Evolutionary conservation across 2,329 filamentous ascomycete species (phyloP), one percentile per base, ranked within the genome.

Genomic region (Fonsecaea pedrosoi): DNA sequence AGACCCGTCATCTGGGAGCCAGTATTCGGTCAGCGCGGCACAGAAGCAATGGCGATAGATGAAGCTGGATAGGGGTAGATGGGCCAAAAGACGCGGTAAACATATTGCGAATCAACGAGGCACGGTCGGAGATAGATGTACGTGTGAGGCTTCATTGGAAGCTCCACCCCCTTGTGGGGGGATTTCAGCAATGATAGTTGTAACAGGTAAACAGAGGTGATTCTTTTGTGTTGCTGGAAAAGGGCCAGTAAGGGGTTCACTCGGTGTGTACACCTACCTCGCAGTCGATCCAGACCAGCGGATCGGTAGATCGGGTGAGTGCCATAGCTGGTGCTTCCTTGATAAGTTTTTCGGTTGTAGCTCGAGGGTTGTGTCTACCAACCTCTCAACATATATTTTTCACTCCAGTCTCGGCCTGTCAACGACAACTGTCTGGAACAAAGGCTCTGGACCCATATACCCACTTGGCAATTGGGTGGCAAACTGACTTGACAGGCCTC

Each of bases 221-320:
- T 13, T 38, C 18, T 25, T 4, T 34, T n/a, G 5, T n/a, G 37
- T n/a, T 8, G 45, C 8, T 50, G 9, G 10, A 13, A 25, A 13
- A n/a, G 42, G 10, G 12, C 25, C 15, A 9, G 40, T 7, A 21
- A n/a, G 25, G 10, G 34, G 30, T 5, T 42, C 13, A 45, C 57
- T 25, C 12, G 13, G 32, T 50, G 8, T 60, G 57, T 30, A 15
- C 57, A 61, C 72, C 57, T 77, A 87, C 86, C 79, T 90, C 88
- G 75, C 88, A 90, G 80, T 96, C 92, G 70, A 96, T 94, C 92
- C 92, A 96, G 69, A 96, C 91, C 42, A 96, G 80, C 8, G 90
- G 90, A 71, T 89, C 87, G 59, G 79, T 83, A 25, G 87, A 90
- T 53, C 78, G 80, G 65, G 75, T 72, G 25, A 82, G 74, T 32